Evolutionary conservation across 208 protist genomes (phyloP), one percentile per base, ranked within the genome.

Genomic region (Strigomonas oncopelti): DNA sequence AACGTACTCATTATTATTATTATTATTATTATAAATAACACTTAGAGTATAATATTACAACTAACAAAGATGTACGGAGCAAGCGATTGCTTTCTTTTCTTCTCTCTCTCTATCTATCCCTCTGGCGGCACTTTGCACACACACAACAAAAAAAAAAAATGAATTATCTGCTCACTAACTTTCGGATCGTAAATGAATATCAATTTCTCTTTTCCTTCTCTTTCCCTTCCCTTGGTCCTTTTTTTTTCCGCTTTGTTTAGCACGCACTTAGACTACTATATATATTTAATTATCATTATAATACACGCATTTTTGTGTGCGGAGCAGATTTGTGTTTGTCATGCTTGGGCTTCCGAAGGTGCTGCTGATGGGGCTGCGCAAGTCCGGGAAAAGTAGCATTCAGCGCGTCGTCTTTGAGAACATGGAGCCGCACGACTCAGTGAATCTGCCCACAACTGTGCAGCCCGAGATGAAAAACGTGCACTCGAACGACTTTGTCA

Each of bases 341-440:
- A 73, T 91, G 55, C 61, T 93, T 8, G 77, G 81, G 1, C 80
- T 93, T 5, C 90, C 88, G 3, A 90, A 92, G 63, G 90, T 96
- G 46, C 80, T 96, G 46, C 75, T 96, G 25, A 86, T 93, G 85
- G 90, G 90, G 0, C 78, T 96, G 11, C 81, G 88, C 46, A 96
- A 92, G 76, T 93, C 87, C 16, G 90, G 90, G 22, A 96, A 96
- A 64, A 96, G 85, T 52, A 96, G 90, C 71, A 96, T 96, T 69
- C 90, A 96, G 57, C 90, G 92, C 61, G 88, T 96, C 53, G 87
- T 96, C 3, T 96, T 96, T 71, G 84, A 92, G 31, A 84, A 84
- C 48, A 93, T 96, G 88, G 81, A 90, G 76, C 87, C 90, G 27
- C 85, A 96, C 67, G 83, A 96, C 60, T 88, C 85, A 0, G 79